Percentiles rank a stretch among this genome's conserved stretches.
These are phyloP conservation scores for Colletotrichum abscissum DNA, from an alignment of 2,329 filamentous ascomycete species.

Conservation along the genomic window DNA sequence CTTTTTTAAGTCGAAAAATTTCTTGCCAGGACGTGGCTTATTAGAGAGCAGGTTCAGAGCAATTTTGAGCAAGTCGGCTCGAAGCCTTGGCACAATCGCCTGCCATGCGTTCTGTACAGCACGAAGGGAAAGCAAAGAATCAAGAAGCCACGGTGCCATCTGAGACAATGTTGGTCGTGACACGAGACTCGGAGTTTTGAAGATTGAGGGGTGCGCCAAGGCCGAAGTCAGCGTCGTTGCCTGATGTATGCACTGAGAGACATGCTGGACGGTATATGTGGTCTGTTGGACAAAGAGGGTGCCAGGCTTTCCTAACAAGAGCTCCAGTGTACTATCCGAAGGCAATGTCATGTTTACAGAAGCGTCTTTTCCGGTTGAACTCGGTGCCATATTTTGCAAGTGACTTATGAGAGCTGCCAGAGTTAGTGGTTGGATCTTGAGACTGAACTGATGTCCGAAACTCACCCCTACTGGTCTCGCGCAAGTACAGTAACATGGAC, in stretches of 20 bases:
- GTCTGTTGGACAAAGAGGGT: conserved; percentile 41
- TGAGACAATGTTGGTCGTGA: conserved; percentile 50
- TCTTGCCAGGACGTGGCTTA: conserved; percentile 4
- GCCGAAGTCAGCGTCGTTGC: conserved; percentile 56
- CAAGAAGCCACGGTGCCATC: conserved; percentile 61
- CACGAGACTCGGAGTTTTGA: conserved; percentile 45
- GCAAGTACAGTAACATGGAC: conserved; percentile 60
- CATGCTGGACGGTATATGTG: conserved; percentile 52
- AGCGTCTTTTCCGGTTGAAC: conserved; percentile 42
- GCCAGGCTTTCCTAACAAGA: conserved; percentile 43
- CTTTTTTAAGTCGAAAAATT: conserved; percentile 46
- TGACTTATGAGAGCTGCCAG: conserved; percentile 46
- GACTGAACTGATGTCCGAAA: conserved; percentile 11
- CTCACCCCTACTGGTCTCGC: conserved; percentile 59
- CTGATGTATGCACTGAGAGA: conserved; percentile 59
- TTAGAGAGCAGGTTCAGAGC: conserved; percentile 22
- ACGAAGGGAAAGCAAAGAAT: conserved; percentile 57
- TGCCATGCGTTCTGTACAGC: conserved; percentile 52
- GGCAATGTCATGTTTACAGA: conserved; percentile 51
- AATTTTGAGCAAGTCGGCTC: conserved; percentile 15
- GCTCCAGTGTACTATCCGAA: conserved; percentile 48
- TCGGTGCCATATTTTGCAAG: conserved; percentile 46
- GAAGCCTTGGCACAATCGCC: conserved; percentile 31
- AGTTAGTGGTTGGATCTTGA: conserved; percentile 33
- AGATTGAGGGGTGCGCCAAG: conserved; percentile 53